Evolutionary conservation across 768 basidiomycete genomes (phyloP), one percentile per base, ranked within the genome.

Genomic region (Leccinum disarticulatum): DNA sequence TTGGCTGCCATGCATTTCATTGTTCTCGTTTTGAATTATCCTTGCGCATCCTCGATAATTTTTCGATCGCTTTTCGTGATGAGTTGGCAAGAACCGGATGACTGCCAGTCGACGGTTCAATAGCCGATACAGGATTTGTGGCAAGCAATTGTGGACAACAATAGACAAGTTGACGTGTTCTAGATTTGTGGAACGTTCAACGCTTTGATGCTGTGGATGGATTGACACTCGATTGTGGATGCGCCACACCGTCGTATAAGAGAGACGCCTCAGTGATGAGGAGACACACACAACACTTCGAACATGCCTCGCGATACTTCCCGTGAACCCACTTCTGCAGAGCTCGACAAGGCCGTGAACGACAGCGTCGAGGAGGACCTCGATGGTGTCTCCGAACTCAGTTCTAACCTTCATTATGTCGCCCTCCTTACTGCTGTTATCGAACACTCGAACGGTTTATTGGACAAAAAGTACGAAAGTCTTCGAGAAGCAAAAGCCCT

Each of bases 351-450:
- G 41, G 41, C 41, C 2, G 41, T 43, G n/a, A 43, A 43, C n/a
- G 41, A 43, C 10, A 43, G 41, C 41, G 9, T 43, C n/a, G n/a
- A 19, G 10, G n/a, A 43, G 41, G 4, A 43, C 41, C 41, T 43
- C 1, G 9, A 3, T n/a, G n/a, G 10, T 11, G n/a, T 43, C 3
- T 19, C n/a, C 9, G 4, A 43, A 4, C 10, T 43, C 4, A 5
- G 0, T 4, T n/a, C 41, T 3, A 2, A n/a, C 41, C n/a, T 0
- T 43, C 41, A 43, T 0, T 38, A 38, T 43, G 0, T 5, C n/a
- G n/a, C 1, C 2, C 41, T 43, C n/a, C 41, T 43, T 10, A 0
- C 41, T 2, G 41, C 41, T 5, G 1, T 43, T 11, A 8, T 43
- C 10, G 0, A 43, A 43, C 41, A 43, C 41, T 43, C 41, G 5